Evolutionary conservation across 352 stramenopile species (phyloP).

Genomic region (Phytophthora citricola): DNA sequence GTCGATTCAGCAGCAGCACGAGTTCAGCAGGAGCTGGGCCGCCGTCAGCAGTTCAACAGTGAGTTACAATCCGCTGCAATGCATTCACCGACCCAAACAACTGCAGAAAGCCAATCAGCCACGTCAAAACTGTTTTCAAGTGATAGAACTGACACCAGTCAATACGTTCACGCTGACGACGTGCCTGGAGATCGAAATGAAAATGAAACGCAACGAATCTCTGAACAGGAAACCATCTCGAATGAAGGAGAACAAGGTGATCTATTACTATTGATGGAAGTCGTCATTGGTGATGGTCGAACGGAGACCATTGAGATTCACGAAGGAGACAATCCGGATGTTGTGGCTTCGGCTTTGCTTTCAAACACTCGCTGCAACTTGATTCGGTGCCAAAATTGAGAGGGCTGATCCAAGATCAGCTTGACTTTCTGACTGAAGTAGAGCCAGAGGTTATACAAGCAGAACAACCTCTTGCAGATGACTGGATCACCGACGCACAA

Average conservation of each 20-base stretch:
- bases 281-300: conserved; percentile 72
- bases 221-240: background rate
- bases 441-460: conserved; percentile 28
- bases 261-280: conserved; percentile 78
- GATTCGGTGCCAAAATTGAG: conserved; percentile 64
- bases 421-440: conserved; percentile 42
- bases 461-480: conserved; percentile 11
- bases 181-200: background rate
- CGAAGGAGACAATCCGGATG: conserved; percentile 53
- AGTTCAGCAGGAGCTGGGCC: conserved; percentile 46
- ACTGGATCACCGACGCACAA: conserved; percentile 16
- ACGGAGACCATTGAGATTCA: conserved; percentile 79
- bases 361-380: conserved; percentile 50
- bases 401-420: conserved; percentile 66
- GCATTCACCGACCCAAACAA: conserved; percentile 3
- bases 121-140: conserved; percentile 19
- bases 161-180: conserved; percentile 9
- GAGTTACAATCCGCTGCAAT: conserved; percentile 32
- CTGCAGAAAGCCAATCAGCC: conserved; percentile 4
- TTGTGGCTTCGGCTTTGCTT: conserved; percentile 53
- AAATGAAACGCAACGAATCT: background rate
- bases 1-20: conserved; percentile 56
- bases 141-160: conserved; percentile 1
- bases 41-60: conserved; percentile 51
- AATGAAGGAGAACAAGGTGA: conserved; percentile 29